phyloP scores from a whole-genome alignment of 306 rosid species.

The Pterocarpus santalinus region DNA sequence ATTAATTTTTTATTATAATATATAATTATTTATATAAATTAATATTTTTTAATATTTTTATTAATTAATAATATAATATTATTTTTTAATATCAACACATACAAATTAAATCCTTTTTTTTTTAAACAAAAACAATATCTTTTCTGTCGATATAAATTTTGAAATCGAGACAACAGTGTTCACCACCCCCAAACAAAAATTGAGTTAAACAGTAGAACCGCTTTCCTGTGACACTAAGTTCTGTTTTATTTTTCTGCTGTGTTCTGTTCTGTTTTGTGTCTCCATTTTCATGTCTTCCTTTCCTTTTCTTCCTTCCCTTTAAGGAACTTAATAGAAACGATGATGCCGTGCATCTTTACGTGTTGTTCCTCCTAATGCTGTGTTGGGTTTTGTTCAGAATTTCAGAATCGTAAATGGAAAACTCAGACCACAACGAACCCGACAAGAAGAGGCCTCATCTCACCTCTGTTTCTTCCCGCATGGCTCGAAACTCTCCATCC shows the following conservation, averaged over 20 bases:
- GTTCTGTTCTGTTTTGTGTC: neutral
- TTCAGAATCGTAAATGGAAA: conserved; percentile 68
- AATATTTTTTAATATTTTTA: neutral
- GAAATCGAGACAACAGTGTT: neutral
- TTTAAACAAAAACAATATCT: too few species aligned
- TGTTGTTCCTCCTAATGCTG: conserved; percentile 1
- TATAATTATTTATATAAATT: too few species aligned
- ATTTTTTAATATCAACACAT: neutral
- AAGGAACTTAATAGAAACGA: neutral
- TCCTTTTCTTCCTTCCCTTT: neutral
- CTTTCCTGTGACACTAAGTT: neutral
- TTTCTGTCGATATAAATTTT: neutral
- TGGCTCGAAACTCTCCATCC: conserved; percentile 66
- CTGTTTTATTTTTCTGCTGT: neutral
- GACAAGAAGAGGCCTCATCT: conserved; percentile 86
- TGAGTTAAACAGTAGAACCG: neutral
- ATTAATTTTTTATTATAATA: too few species aligned
- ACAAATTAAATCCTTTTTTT: too few species aligned
- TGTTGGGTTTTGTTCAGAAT: conserved; percentile 26
- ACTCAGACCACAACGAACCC: conserved; percentile 71
- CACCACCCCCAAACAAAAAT: neutral
- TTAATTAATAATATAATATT: neutral
- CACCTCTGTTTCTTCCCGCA: conserved; percentile 61
- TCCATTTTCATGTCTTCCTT: conserved; percentile 1
- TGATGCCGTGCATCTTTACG: neutral